A percentile compares a stretch with the other conserved stretches of the same genome.
Evolutionary conservation across 2,329 filamentous ascomycete species (phyloP).

Genomic region (Colletotrichum agaves): DNA sequence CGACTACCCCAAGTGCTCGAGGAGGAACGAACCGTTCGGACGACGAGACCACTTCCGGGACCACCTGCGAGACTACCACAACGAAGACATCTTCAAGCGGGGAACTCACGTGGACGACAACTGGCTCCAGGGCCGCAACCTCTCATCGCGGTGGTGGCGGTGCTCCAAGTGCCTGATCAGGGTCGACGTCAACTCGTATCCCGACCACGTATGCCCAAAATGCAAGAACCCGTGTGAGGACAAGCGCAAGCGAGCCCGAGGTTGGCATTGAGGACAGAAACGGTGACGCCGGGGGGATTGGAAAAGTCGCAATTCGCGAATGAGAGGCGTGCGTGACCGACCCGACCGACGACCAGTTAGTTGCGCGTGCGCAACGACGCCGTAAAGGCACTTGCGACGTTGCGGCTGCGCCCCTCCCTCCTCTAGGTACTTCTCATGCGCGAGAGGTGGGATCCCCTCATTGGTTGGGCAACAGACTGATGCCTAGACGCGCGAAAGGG

Average conservation of each 20-base stretch:
- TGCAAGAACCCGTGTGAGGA: conserved; percentile 61
- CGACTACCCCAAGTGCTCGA: conserved; percentile 62
- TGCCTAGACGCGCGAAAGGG: conserved; percentile 18
- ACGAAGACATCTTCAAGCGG: conserved; percentile 64
- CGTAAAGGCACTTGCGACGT: not conserved
- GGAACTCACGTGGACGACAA: conserved; percentile 48
- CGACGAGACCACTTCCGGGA: conserved; percentile 68
- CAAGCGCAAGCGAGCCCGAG: conserved; percentile 47
- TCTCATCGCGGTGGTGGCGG: conserved; percentile 61
- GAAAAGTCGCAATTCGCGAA: too few relatives aligned
- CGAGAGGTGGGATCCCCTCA: not conserved
- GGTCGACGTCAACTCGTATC: conserved; percentile 55
- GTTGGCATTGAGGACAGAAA: conserved; percentile 29
- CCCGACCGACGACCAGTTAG: not conserved
- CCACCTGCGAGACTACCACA: conserved; percentile 66
- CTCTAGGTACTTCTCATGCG: not conserved
- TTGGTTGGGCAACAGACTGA: conserved; percentile 21
- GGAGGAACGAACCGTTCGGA: conserved; percentile 58
- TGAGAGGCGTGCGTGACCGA: too few relatives aligned
- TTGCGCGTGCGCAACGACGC: not conserved
- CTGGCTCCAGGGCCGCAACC: conserved; percentile 53
- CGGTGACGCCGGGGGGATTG: too few relatives aligned
- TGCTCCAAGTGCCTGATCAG: conserved; percentile 63
- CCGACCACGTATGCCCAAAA: conserved; percentile 51
- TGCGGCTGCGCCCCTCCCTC: conserved; percentile 1